A percentile compares a stretch with the other conserved stretches of the same genome.
Evolutionary conservation across 306 rosid species (phyloP).

Genomic region (Adenanthera pavonina): DNA sequence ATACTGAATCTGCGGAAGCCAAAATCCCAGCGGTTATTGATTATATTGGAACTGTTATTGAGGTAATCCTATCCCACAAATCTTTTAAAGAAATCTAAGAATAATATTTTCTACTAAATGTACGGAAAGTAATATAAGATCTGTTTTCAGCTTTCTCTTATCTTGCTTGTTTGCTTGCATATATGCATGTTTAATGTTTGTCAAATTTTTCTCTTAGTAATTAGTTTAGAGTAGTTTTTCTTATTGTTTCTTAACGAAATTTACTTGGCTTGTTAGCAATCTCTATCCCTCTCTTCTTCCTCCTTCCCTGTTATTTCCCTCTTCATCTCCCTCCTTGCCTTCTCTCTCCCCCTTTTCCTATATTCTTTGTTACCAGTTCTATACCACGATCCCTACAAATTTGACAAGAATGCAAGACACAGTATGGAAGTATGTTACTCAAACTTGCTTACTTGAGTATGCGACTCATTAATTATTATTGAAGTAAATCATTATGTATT

Average conservation of each 20-base stretch:
- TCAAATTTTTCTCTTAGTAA: not conserved
- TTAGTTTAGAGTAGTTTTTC: not conserved
- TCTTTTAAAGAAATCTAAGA: constrained; percentile 25
- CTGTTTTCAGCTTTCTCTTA: constrained; percentile 23
- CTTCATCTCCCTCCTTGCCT: not conserved
- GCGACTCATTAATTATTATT: not conserved
- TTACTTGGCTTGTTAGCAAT: not conserved
- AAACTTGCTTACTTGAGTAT: not conserved
- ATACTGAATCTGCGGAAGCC: constrained; percentile 92
- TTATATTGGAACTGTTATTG: constrained; percentile 87
- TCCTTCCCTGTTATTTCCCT: not conserved
- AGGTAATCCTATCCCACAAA: constrained; percentile 56
- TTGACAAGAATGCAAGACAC: not conserved
- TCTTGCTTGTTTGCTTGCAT: constrained; percentile 26
- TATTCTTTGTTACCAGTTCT: not conserved
- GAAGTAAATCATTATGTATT: constrained; percentile 19
- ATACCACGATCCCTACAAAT: not conserved
- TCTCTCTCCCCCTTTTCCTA: not conserved
- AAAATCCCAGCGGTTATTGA: constrained; percentile 94
- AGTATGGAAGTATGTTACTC: not conserved
- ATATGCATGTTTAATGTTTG: constrained; percentile 16
- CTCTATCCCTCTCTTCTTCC: not conserved
- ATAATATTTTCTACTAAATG: constrained; percentile 33
- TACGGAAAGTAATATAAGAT: not conserved
- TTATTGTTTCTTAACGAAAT: not conserved